phyloP scores from a whole-genome alignment of 2,329 filamentous ascomycete genomes.

The Fusarium acutatum region DNA sequence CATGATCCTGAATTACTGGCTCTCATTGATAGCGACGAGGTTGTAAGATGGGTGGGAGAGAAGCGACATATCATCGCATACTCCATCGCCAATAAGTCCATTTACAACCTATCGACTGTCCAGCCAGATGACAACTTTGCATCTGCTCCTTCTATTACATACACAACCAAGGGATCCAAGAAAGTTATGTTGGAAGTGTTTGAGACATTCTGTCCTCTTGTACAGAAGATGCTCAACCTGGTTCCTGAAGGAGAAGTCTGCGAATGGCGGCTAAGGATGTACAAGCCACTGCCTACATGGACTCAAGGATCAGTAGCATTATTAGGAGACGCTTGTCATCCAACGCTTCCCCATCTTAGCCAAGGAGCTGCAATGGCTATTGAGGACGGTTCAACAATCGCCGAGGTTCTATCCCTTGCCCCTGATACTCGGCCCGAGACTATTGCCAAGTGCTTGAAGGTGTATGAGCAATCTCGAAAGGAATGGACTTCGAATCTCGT shows the following conservation, averaged over 20 bases:
- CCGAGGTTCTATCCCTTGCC: conserved; percentile 34
- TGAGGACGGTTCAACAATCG: conserved; percentile 65
- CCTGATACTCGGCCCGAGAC: conserved; percentile 35
- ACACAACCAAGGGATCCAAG: conserved; percentile 70
- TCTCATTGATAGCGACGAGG: conserved; percentile 64
- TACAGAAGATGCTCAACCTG: conserved; percentile 67
- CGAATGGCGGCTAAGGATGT: conserved; percentile 72
- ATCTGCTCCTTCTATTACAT: conserved; percentile 56
- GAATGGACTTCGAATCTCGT: conserved; percentile 41
- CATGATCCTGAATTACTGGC: conserved; percentile 71
- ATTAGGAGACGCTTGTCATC: conserved; percentile 72
- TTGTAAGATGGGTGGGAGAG: conserved; percentile 72
- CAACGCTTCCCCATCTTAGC: conserved; percentile 72
- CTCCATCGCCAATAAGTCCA: conserved; percentile 67
- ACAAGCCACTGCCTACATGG: conserved; percentile 71
- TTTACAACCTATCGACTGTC: conserved; percentile 72
- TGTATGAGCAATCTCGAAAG: conserved; percentile 40
- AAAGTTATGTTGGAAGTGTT: conserved; percentile 68
- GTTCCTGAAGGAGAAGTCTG: conserved; percentile 72
- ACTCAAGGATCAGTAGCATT: conserved; percentile 63
- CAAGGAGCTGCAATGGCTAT: conserved; percentile 75
- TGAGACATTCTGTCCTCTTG: conserved; percentile 66
- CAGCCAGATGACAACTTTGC: conserved; percentile 70
- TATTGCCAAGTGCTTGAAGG: conserved; percentile 37
- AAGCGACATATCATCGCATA: conserved; percentile 75